Conservation (phyloP, 768 basidiomycete genomes). For the Pisolithus orientalis region DNA sequence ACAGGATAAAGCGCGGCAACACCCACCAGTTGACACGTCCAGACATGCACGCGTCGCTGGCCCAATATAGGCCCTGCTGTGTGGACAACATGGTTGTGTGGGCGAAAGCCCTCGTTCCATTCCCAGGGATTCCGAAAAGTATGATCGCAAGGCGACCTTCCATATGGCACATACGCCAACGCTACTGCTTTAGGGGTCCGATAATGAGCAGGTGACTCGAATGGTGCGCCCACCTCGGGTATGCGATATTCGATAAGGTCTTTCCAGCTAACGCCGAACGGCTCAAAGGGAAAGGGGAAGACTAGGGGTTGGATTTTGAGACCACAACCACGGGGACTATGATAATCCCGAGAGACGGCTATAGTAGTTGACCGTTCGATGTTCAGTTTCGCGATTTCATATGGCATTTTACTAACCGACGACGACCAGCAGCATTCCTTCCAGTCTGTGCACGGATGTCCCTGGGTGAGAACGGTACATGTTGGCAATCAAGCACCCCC, state of each 20-base stretch:
- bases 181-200: constrained; percentile 7
- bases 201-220: background rate
- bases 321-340: no score
- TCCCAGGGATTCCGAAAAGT: constrained; percentile 17
- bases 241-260: background rate
- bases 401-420: no score
- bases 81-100: constrained; percentile 16
- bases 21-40: constrained; percentile 5
- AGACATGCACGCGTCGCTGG: constrained; percentile 19
- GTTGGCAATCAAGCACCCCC: no score
- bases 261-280: background rate
- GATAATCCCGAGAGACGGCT: no score
- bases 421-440: no score
- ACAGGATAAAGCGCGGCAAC: constrained; percentile 6
- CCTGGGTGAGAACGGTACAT: no score
- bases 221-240: constrained; percentile 8
- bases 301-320: background rate
- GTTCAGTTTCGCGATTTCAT: no score
- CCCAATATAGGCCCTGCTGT: constrained; percentile 20
- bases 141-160: constrained; percentile 21
- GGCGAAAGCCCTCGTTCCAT: constrained; percentile 21
- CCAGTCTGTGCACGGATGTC: no score
- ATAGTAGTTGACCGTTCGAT: no score
- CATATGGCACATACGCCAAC: constrained; percentile 11
- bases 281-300: background rate